Evolutionary conservation across 805 yeast species (phyloP), one percentile per base, ranked within the genome.

Genomic region (Yamadazyma olivae): DNA sequence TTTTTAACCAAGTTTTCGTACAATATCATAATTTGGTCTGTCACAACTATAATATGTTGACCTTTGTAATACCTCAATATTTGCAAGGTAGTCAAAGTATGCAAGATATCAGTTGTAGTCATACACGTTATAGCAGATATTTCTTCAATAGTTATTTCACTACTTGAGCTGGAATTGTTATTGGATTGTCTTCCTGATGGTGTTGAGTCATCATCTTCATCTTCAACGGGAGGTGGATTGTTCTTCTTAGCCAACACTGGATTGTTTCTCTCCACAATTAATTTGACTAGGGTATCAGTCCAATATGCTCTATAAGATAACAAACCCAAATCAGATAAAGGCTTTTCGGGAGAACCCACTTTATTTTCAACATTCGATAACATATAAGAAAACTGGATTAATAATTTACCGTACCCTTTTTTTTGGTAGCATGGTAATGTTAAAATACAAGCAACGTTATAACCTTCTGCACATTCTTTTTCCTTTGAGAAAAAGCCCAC

Each of bases 401-500:
- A 70, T 26, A 93, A 67, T 48, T 90, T 82, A 43, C 99, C 99
- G 58, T 77, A 93, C 1, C 99, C 99, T 64, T 76, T 86, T 51
- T 96, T 77, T 61, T 93, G 99, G 63, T 91, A 93, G 53, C 93
- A 96, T 3, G 99, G 99, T 35, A 93, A 63, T 0, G 98, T 90
- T 48, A 93, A 69, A 53, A 93, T 93, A 78, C 99, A 93, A 0
- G 99, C 99, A 30, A 93, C 95, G 55, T 93, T 93, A 63, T 91
- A 93, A 9, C 81, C 83, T 53, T 93, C 99, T 0, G 95, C 95
- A 48, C 90, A 79, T 62, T 93, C 99, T 58, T 93, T 93, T 57
- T 93, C 99, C 50, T 93, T 93, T 6, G 98, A 90, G 53, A 93
- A 93, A 56, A 85, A 93, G 0, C 99, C 99, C 5, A 93, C 96